Conservation (phyloP, 192 early-diverging fungal species). For the Entomortierella beljakovae region DNA sequence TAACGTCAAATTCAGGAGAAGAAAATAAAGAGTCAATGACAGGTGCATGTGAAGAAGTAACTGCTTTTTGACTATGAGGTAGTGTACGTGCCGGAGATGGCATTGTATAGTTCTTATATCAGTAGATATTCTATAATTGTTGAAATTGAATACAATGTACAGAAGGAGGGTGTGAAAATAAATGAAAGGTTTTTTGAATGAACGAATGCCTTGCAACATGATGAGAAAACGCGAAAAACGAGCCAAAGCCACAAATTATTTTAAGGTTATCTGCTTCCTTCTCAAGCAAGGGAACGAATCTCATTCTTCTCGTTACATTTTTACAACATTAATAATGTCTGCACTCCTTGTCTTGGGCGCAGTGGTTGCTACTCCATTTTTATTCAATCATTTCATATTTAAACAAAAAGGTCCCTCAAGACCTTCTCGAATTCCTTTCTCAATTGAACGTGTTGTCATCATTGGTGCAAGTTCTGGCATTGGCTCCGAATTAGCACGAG, state of each 20-base stretch:
- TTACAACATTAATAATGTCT: no score
- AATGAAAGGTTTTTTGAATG: no score
- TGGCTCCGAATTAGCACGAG: conserved; percentile 72
- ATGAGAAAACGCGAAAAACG: no score
- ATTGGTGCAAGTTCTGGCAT: conserved; percentile 87
- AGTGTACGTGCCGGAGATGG: conserved; percentile 31
- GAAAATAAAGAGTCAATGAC: conserved; percentile 45
- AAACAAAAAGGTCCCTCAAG: conserved; percentile 1
- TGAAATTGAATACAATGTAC: no score
- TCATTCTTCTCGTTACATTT: no score
- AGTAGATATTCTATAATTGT: no score
- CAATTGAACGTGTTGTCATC: conserved; percentile 68
- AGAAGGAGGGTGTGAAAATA: no score
- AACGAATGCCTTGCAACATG: no score
- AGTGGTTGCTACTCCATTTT: conserved; percentile 8
- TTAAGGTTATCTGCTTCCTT: no score
- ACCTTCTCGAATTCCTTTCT: conserved; percentile 15
- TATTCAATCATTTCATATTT: background rate
- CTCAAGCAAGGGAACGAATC: no score
- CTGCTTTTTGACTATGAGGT: conserved; percentile 15
- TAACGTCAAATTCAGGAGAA: conserved; percentile 67
- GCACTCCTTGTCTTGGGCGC: conserved; percentile 1
- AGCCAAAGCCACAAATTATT: no score
- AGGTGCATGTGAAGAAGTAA: background rate
- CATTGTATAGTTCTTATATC: no score